These are phyloP conservation scores for Echites panduratus DNA, from an alignment of 257 asterid species.

Conservation along the genomic window DNA sequence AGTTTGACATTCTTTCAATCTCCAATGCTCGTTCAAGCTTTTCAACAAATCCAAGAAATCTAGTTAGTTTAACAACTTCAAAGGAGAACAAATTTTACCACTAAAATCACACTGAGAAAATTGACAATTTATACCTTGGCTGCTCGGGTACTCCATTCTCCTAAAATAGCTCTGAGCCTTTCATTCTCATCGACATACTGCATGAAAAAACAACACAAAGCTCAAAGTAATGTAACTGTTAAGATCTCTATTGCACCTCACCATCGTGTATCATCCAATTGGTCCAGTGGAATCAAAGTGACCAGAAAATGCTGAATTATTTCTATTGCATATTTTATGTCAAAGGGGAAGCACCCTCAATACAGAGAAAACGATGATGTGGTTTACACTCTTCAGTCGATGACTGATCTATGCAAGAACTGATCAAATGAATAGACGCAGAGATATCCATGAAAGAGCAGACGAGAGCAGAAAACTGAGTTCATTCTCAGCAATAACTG, in stretches of 20 bases:
- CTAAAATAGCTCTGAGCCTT: constrained; percentile 88
- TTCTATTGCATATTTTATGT: background rate
- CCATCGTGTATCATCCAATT: background rate
- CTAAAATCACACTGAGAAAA: constrained; percentile 5
- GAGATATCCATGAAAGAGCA: background rate
- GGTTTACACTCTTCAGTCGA: background rate
- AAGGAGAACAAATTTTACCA: background rate
- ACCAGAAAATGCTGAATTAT: background rate
- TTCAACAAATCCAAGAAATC: constrained; percentile 23
- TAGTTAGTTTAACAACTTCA: constrained; percentile 16
- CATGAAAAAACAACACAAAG: constrained; percentile 10
- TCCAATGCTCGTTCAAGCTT: constrained; percentile 96
- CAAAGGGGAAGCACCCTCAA: background rate
- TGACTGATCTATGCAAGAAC: too few species aligned
- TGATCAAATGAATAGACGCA: background rate
- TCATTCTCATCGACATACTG: constrained; percentile 97
- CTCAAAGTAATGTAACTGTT: background rate
- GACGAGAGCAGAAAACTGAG: background rate
- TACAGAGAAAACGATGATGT: background rate
- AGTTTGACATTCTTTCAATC: constrained; percentile 59
- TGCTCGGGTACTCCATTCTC: constrained; percentile 96
- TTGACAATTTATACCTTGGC: constrained; percentile 63
- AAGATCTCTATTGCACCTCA: background rate
- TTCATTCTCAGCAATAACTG: background rate
- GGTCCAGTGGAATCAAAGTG: background rate